phyloP scores from a whole-genome alignment of 2,329 filamentous ascomycete species.

The Clonostachys byssicola region DNA sequence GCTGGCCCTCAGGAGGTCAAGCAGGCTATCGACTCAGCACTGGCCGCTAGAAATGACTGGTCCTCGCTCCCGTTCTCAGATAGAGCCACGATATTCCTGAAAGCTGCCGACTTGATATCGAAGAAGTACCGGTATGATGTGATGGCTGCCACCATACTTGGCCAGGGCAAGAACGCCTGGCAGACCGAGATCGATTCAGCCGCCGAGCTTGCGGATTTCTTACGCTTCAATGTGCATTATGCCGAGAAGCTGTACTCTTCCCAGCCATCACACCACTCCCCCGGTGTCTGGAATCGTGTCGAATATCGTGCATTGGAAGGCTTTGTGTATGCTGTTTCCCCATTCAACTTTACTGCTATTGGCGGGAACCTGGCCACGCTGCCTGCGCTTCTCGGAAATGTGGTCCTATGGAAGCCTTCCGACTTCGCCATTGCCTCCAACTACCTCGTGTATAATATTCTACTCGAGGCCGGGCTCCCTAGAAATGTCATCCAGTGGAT shows the following conservation, averaged over 20 bases:
- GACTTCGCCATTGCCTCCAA: slow-evolving; percentile 23
- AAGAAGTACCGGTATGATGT: slow-evolving; percentile 94
- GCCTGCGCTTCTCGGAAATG: slow-evolving; percentile 86
- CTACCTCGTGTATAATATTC: slow-evolving; percentile 27
- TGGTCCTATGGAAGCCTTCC: slow-evolving; percentile 54
- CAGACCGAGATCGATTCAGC: slow-evolving; percentile 96
- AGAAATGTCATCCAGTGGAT: slow-evolving; percentile 29
- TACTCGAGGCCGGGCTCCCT: slow-evolving; percentile 32
- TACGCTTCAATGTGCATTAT: slow-evolving; percentile 91
- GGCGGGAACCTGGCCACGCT: slow-evolving; percentile 81
- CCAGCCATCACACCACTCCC: slow-evolving; percentile 78
- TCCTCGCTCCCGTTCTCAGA: slow-evolving; percentile 83
- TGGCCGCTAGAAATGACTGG: slow-evolving; percentile 81
- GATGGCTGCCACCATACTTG: slow-evolving; percentile 92
- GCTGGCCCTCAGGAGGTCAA: slow-evolving; percentile 64
- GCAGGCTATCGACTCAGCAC: slow-evolving; percentile 75
- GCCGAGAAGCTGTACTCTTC: slow-evolving; percentile 84
- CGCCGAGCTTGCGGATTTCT: slow-evolving; percentile 89
- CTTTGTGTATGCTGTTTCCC: slow-evolving; percentile 89
- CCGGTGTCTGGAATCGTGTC: slow-evolving; percentile 85
- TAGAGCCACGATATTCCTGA: slow-evolving; percentile 87
- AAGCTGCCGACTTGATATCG: slow-evolving; percentile 85
- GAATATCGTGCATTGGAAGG: slow-evolving; percentile 88
- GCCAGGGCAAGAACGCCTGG: slow-evolving; percentile 97
- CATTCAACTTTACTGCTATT: slow-evolving; percentile 97